Evolutionary conservation across 2,329 filamentous ascomycete genomes (phyloP), one percentile per base, ranked within the genome.

Genomic region (Chaetomium globosum): DNA sequence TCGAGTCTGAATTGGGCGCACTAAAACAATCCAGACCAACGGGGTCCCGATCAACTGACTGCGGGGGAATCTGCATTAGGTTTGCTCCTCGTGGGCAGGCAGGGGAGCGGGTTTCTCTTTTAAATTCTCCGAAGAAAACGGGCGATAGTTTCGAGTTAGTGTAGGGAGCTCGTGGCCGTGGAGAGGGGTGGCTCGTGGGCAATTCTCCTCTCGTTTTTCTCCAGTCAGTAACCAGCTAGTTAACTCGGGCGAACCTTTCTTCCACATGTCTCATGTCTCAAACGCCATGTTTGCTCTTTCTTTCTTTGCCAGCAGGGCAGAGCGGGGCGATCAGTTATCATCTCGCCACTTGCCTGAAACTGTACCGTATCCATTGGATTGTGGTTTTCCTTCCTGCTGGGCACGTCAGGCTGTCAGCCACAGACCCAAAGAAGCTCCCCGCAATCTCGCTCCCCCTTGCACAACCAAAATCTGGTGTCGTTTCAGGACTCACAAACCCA

Each of bases 1-100:
- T 59, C 12, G 10, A 31, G 28, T 53, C 51, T 7, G 51, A 6
- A 53, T 59, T 26, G 28, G 28, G 46, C 43, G 43, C 30, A 21
- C 56, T 49, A 58, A 49, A 58, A 49, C 31, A 48, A 49, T 58
- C 48, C 31, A 21, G 5, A 21, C 46, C 39, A 51, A 51, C 46
- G 46, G 13, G 26, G 46, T 39, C 31, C 39, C 48, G 46, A 19
- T 51, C 46, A 19, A 36, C 43, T n/a, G 56, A 3, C 39, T 48
- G 56, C 56, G 39, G 56, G 36, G 39, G 30, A 31, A 30, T 5
- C 39, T 46, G 55, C 55, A 57, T 30, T 28, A 36, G 33, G 33
- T 36, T 9, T 57, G 8, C 43, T 46, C 21, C 55, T 39, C 55
- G 23, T 57, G 33, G 55, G 21, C 16, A 3, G 5, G 30, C n/a